Evolutionary conservation across 108 stramenopile genomes (phyloP), one percentile per base, ranked within the genome.

Genomic region (Aurantiochytrium sp.): DNA sequence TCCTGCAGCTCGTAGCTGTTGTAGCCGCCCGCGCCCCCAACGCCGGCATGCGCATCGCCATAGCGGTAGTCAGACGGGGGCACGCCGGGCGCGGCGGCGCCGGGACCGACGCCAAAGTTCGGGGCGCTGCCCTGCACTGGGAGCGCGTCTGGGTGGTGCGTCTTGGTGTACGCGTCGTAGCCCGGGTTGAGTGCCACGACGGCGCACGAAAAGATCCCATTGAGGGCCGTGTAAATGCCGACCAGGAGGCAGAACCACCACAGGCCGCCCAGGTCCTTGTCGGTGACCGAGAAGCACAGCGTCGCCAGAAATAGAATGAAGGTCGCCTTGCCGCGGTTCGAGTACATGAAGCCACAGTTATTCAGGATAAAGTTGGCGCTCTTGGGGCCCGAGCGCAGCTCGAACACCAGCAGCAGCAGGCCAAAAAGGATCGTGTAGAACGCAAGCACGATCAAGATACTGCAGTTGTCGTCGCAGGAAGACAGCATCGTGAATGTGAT

Each of bases 271-370:
- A 81, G 45, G 39, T 81, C 73, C 45, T 81, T 81, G 73, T 81
- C 45, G 36, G 45, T 81, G 19, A 81, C 73, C 24, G 42, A 48
- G 24, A 81, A 81, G 45, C 73, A 81, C 39, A 81, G 39, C n/a
- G 73, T 81, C 0, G 73, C 73, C 6, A 81, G 73, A 24, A 81
- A 81, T 22, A 81, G 45, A 21, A 81, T 81, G 42, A 81, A 48
- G 45, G 73, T 48, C 10, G 73, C 73, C 45, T 81, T 81, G 73
- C 73, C 73, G 30, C 73, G 73, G 24, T 81, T 81, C 42, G 73
- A 81, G 73, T 81, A 81, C 73, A 81, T 81, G 45, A 81, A 81
- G 12, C 73, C 73, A 48, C 73, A 81, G 73, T 81, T 81, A 6
- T 48, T 48, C 12, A 27, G 45, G 12, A 81, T 81, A 41, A 41